A percentile compares a stretch with the other conserved stretches of the same genome.
Conservation (phyloP, 345 rosid genomes). For the Ceriops tagal region DNA sequence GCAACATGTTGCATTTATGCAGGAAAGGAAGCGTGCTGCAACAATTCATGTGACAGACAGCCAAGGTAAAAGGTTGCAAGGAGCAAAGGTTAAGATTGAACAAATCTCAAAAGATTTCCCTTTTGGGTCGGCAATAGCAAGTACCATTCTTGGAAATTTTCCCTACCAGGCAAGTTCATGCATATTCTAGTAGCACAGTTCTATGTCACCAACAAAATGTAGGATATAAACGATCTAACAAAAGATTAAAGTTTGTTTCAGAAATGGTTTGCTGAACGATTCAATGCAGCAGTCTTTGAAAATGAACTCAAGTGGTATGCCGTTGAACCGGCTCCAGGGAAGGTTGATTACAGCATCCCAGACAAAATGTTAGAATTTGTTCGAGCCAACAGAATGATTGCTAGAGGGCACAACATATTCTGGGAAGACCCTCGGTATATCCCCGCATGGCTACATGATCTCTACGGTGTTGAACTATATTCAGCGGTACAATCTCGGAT, state of each 20-base stretch:
- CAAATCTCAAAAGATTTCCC: conserved; percentile 81
- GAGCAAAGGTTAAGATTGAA: conserved; percentile 40
- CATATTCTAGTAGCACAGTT: not conserved
- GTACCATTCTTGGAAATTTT: conserved; percentile 58
- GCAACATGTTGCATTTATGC: not conserved
- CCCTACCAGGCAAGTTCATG: conserved; percentile 60
- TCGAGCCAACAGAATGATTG: conserved; percentile 47
- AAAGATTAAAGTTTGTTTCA: conserved; percentile 14
- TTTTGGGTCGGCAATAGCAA: conserved; percentile 75
- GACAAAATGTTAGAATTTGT: conserved; percentile 65
- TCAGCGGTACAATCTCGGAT: conserved; percentile 56
- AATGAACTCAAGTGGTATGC: conserved; percentile 92
- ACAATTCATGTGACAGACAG: conserved; percentile 58
- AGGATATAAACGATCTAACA: not conserved
- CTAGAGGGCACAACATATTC: conserved; percentile 88
- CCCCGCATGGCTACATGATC: conserved; percentile 59
- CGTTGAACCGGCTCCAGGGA: conserved; percentile 70
- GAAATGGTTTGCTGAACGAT: conserved; percentile 80
- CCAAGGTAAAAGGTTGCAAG: conserved; percentile 52
- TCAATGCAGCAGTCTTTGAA: conserved; percentile 82
- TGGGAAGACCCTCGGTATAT: conserved; percentile 85
- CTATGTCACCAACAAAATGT: not conserved
- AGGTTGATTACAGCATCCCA: conserved; percentile 52
- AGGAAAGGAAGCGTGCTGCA: conserved; percentile 73
- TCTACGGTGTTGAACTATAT: conserved; percentile 39